Conservation (phyloP, 1,284 basidiomycete species). For the Omphalotus olearius region DNA sequence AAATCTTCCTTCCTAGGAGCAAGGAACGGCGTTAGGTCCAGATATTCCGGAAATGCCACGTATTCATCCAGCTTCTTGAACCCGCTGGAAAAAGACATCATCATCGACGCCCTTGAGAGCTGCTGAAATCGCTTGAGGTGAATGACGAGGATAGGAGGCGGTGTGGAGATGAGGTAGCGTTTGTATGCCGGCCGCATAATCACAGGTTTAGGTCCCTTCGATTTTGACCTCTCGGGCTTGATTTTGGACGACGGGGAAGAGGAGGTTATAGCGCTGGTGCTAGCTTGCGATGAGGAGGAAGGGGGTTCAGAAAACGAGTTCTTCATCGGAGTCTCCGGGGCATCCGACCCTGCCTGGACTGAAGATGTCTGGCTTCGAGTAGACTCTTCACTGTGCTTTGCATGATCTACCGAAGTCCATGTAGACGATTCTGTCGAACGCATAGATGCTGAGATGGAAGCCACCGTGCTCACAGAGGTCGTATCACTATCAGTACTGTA, state of each 20-base stretch:
- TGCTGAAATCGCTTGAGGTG: constrained; percentile 95
- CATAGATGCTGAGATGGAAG: constrained; percentile 34
- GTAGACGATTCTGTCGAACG: constrained; percentile 27
- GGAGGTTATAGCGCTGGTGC: constrained; percentile 20
- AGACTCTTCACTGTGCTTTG: neutral
- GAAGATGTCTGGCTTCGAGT: neutral
- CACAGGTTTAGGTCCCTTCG: constrained; percentile 50
- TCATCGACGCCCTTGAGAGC: constrained; percentile 37
- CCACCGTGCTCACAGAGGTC: constrained; percentile 11
- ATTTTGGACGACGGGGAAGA: constrained; percentile 15
- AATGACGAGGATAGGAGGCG: constrained; percentile 86
- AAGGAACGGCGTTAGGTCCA: constrained; percentile 84
- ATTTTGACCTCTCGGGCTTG: constrained; percentile 23
- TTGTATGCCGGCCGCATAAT: constrained; percentile 86
- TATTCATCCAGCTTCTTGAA: constrained; percentile 89
- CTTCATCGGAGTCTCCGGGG: neutral
- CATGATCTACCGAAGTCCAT: constrained; percentile 1
- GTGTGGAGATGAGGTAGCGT: constrained; percentile 84
- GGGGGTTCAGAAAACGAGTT: neutral
- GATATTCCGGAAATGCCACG: constrained; percentile 81
- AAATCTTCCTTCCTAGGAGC: constrained; percentile 78
- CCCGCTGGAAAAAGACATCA: constrained; percentile 54
- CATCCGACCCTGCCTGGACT: neutral
- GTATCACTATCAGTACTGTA: constrained; percentile 42
- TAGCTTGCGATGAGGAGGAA: neutral